Conservation (phyloP, 2,329 filamentous ascomycete genomes). For the Penicillium sp. region DNA sequence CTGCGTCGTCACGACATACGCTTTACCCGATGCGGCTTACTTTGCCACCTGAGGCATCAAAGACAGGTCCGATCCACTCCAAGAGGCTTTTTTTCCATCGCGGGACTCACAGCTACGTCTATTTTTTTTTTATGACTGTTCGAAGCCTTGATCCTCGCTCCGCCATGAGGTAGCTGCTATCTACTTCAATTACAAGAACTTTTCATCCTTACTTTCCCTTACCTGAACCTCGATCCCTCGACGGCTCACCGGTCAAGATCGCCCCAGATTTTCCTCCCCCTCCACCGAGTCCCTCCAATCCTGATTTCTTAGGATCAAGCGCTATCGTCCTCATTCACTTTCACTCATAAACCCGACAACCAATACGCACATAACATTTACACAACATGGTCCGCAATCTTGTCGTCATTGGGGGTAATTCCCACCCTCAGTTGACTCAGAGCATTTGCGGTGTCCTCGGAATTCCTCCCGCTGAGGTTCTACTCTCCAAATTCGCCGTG, state of each 20-base stretch:
- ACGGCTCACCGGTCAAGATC: conserved; percentile 22
- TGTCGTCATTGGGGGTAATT: conserved; percentile 88
- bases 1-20: conserved; percentile 13
- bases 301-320: conserved; percentile 19
- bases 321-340: conserved; percentile 18
- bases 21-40: conserved; percentile 26
- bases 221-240: conserved; percentile 3
- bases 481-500: conserved; percentile 88
- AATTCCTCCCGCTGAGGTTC: conserved; percentile 79
- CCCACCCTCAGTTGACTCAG: conserved; percentile 84
- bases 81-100: conserved; percentile 39
- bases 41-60: conserved; percentile 28
- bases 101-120: conserved; percentile 36
- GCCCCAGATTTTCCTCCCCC: conserved; percentile 31
- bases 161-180: conserved; percentile 38
- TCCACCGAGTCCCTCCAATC: conserved; percentile 25
- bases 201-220: background rate
- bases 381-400: conserved; percentile 85
- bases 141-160: conserved; percentile 23
- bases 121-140: conserved; percentile 22
- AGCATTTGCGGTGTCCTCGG: conserved; percentile 86
- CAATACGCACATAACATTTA: conserved; percentile 9
- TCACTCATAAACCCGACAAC: conserved; percentile 9
- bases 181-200: conserved; percentile 19
- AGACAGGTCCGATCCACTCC: conserved; percentile 34